Conservation (phyloP, 768 basidiomycete species). For the Kondoa malvinella region DNA sequence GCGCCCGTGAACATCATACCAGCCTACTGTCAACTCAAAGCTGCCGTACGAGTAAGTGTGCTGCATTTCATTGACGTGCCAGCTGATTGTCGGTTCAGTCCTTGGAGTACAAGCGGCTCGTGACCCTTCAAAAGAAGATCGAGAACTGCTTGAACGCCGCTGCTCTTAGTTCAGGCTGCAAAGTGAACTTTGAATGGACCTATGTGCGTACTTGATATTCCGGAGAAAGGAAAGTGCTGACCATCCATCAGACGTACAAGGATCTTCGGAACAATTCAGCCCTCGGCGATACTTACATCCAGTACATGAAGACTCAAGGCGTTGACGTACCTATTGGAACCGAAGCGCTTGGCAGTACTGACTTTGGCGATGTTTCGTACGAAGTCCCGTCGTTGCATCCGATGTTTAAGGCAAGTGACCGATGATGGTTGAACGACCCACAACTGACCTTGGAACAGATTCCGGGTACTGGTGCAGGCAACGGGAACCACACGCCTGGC, state of each 20-base stretch:
- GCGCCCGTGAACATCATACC: constrained; percentile 20
- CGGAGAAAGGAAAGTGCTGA: constrained; percentile 17
- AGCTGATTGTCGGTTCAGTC: no score
- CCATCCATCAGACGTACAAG: constrained; percentile 6
- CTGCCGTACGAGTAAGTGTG: constrained; percentile 6
- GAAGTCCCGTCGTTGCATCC: constrained; percentile 13
- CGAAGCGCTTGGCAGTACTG: constrained; percentile 20
- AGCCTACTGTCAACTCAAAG: neutral
- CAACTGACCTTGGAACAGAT: no score
- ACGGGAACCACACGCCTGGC: constrained; percentile 26
- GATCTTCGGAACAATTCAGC: constrained; percentile 4
- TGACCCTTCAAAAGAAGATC: constrained; percentile 10
- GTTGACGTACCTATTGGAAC: constrained; percentile 7
- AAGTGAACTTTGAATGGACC: constrained; percentile 17
- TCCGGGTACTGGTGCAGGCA: constrained; percentile 20
- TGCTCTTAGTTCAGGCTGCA: constrained; percentile 22
- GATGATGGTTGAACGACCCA: no score
- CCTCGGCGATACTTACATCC: constrained; percentile 13
- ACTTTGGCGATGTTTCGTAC: constrained; percentile 22
- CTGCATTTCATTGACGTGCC: neutral
- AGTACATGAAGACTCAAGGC: constrained; percentile 16
- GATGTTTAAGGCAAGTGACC: constrained; percentile 10
- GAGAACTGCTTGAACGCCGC: constrained; percentile 22
- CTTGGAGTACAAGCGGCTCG: neutral
- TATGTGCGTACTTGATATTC: constrained; percentile 8